Conservation (phyloP, 108 stramenopile species). For the Discostella stelligeroides region DNA sequence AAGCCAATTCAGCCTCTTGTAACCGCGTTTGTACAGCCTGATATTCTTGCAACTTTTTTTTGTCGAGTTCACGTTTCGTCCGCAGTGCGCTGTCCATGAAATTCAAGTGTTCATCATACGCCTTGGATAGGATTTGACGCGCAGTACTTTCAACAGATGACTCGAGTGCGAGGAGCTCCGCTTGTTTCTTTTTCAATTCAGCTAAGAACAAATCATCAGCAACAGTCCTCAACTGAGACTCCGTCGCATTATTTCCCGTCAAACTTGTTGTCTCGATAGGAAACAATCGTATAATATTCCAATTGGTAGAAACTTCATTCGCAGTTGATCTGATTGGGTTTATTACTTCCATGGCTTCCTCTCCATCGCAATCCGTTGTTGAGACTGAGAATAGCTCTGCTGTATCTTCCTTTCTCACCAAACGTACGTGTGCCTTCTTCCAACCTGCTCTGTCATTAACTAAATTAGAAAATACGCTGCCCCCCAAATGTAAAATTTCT, state of each 20-base stretch:
- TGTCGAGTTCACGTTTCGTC: slow-evolving; percentile 32
- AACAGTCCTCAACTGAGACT: neutral
- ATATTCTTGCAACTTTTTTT: slow-evolving; percentile 44
- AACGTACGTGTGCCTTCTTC: slow-evolving; percentile 35
- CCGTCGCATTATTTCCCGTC: neutral
- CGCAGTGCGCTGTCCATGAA: slow-evolving; percentile 49
- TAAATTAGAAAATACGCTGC: slow-evolving; percentile 17
- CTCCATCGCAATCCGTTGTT: neutral
- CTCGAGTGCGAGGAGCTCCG: slow-evolving; percentile 51
- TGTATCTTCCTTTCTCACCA: slow-evolving; percentile 1
- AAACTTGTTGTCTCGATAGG: neutral
- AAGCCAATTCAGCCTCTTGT: slow-evolving; percentile 64
- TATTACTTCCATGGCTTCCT: slow-evolving; percentile 18
- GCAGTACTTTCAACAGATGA: slow-evolving; percentile 53
- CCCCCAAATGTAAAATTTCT: neutral
- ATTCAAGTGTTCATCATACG: slow-evolving; percentile 53
- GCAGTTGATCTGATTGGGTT: slow-evolving; percentile 13
- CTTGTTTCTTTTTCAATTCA: slow-evolving; percentile 57
- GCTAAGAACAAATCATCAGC: slow-evolving; percentile 48
- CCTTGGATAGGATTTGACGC: slow-evolving; percentile 51
- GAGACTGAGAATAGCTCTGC: slow-evolving; percentile 8
- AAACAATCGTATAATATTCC: slow-evolving; percentile 37
- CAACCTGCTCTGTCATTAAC: slow-evolving; percentile 1
- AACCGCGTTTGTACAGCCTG: slow-evolving; percentile 48
- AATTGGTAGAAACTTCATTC: slow-evolving; percentile 23